Conservation (phyloP, 1,284 basidiomycete species). For the Bjerkandera adusta region DNA sequence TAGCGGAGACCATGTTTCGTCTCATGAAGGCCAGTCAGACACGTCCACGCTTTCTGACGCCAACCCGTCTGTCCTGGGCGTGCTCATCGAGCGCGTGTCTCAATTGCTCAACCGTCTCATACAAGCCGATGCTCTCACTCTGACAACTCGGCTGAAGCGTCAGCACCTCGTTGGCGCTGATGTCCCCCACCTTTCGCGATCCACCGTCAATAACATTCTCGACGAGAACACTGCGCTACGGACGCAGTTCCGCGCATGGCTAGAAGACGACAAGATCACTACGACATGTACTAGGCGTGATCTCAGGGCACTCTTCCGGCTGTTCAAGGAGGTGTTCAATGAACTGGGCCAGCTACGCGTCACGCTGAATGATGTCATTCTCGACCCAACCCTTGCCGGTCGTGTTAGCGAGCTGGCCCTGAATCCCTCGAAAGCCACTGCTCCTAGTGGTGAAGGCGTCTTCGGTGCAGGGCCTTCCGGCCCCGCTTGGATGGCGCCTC, state of each 20-base stretch:
- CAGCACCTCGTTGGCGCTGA: slow-evolving; percentile 86
- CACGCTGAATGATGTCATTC: slow-evolving; percentile 86
- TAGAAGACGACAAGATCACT: slow-evolving; percentile 65
- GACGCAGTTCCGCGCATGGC: slow-evolving; percentile 71
- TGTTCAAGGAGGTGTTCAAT: slow-evolving; percentile 82
- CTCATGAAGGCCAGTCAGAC: slow-evolving; percentile 61
- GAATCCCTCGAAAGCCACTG: slow-evolving; percentile 57
- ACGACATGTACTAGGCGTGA: slow-evolving; percentile 78
- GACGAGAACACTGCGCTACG: slow-evolving; percentile 73
- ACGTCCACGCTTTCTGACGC: slow-evolving; percentile 63
- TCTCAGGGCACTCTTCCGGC: slow-evolving; percentile 79
- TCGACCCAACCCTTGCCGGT: slow-evolving; percentile 79
- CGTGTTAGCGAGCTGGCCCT: slow-evolving; percentile 72
- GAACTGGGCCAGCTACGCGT: slow-evolving; percentile 84
- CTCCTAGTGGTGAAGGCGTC: slow-evolving; percentile 32
- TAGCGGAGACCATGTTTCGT: slow-evolving; percentile 42
- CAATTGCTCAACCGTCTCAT: slow-evolving; percentile 69
- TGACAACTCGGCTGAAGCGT: slow-evolving; percentile 88
- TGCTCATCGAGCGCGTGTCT: slow-evolving; percentile 71
- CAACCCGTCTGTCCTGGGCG: slow-evolving; percentile 49
- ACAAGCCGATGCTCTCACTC: slow-evolving; percentile 84
- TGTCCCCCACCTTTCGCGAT: slow-evolving; percentile 83
- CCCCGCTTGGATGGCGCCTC: slow-evolving; percentile 78
- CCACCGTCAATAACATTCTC: slow-evolving; percentile 77
- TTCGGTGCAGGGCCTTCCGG: slow-evolving; percentile 27